Conservation (phyloP, 2,329 filamentous ascomycete genomes). For the Colletotrichum noveboracense region DNA sequence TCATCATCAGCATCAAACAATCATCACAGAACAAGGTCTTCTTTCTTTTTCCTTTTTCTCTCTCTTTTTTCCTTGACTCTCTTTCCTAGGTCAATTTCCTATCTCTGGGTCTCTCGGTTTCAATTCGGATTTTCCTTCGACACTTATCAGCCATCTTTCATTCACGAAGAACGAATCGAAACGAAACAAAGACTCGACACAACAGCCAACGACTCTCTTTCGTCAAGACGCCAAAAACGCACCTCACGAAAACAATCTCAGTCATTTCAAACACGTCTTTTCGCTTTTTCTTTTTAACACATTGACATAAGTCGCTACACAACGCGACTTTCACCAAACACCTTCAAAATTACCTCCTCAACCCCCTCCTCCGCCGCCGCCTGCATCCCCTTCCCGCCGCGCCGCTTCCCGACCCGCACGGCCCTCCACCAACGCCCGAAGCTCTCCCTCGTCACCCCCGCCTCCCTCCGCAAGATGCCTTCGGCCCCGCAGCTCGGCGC, state of each 20-base stretch:
- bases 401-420: slow-evolving; percentile 45
- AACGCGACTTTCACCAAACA: slow-evolving; percentile 1
- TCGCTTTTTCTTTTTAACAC: not conserved
- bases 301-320: not conserved
- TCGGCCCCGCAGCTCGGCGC: slow-evolving; percentile 66
- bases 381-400: slow-evolving; percentile 45
- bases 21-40: slow-evolving; percentile 23
- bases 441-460: slow-evolving; percentile 47
- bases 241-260: not conserved
- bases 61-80: slow-evolving; percentile 26
- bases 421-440: slow-evolving; percentile 38
- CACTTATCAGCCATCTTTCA: not conserved
- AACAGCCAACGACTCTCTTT: not conserved
- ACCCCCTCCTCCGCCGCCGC: slow-evolving; percentile 17
- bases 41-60: slow-evolving; percentile 26
- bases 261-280: not conserved
- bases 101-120: slow-evolving; percentile 22
- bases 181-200: not conserved
- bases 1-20: slow-evolving; percentile 9
- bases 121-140: slow-evolving; percentile 14
- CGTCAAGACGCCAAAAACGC: not conserved
- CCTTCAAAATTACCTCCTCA: slow-evolving; percentile 26
- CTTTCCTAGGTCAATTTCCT: slow-evolving; percentile 27
- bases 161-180: not conserved
- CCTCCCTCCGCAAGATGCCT: slow-evolving; percentile 41